phyloP scores from a whole-genome alignment of 331 rosid genomes.

The Spiraea crenata region DNA sequence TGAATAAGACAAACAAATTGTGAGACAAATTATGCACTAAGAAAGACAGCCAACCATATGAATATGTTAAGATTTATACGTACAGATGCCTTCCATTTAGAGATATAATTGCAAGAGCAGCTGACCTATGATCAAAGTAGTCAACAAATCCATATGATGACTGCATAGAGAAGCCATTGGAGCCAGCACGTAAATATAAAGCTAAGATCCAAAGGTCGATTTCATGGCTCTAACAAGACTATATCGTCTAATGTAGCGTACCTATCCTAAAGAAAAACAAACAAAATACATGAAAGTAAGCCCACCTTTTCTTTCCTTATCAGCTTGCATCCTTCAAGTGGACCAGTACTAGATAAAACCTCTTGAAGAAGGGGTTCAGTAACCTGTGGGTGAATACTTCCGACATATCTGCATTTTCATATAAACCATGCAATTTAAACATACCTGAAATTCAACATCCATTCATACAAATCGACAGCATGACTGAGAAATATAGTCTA shows the following conservation, averaged over 20 bases:
- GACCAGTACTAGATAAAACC: constrained; percentile 70
- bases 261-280: constrained; percentile 7
- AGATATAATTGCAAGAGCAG: constrained; percentile 72
- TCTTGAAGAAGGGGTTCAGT: constrained; percentile 85
- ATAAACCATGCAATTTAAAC: constrained; percentile 1
- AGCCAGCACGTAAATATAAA: constrained; percentile 4
- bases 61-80: constrained; percentile 29
- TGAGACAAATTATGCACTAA: constrained; percentile 6
- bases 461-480: not conserved
- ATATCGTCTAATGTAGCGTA: not conserved
- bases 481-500: not conserved
- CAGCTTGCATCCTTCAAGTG: constrained; percentile 95
- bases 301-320: constrained; percentile 84
- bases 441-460: too few species aligned
- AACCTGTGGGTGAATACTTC: constrained; percentile 91
- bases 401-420: constrained; percentile 71
- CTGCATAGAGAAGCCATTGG: constrained; percentile 39
- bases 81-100: constrained; percentile 92
- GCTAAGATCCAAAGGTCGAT: not conserved
- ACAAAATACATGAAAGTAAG: not conserved
- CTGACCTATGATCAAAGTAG: constrained; percentile 81
- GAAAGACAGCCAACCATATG: not conserved
- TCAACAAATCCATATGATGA: constrained; percentile 93
- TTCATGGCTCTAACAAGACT: not conserved
- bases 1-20: constrained; percentile 24